Evolutionary conservation across 1,284 basidiomycete species (phyloP), one percentile per base, ranked within the genome.

Genomic region (Puccinia hordei): DNA sequence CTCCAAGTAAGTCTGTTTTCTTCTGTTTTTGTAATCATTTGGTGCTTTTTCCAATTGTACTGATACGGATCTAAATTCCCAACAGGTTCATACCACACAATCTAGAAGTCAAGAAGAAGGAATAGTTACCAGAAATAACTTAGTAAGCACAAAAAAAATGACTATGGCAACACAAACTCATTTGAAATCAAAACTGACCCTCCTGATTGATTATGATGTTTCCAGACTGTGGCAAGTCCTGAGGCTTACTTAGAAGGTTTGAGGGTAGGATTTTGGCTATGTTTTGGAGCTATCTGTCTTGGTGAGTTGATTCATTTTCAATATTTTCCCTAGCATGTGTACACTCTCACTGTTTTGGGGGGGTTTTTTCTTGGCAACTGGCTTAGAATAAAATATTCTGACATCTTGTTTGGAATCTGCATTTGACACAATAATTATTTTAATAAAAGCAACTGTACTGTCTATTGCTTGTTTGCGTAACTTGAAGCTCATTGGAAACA

Each of bases 191-290:
- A 9, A n/a, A 49, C 17, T 49, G 46, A 49, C 10, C 17, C 17
- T 19, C 46, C 46, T 49, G 9, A 17, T 49, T 49, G 8, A 8
- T 49, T 2, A 10, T 19, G 10, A 15, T 49, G 2, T 49, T 13
- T 49, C 33, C 24, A 73, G 72, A 73, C 72, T 1, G 22, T 57
- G 12, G 75, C 75, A 53, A 63, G 63, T 38, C 61, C 63, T 35
- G 33, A 57, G 59, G 76, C 76, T n/a, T 79, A 57, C 46, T 9
- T 68, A 53, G n/a, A 71, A 30, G 76, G 76, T 19, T 72, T 79
- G n/a, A 19, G 65, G n/a, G 76, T 55, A 17, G 65, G 53, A 2
- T 79, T 79, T 35, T 79, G 65, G 46, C 53, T 61, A 19, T 79
- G 63, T 46, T 71, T 79, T 61, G 76, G 63, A 30, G 57, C 51